Evolutionary conservation across 371 early-diverging fungal genomes (phyloP).

Genomic region (Zopfochytrium polystomum): DNA sequence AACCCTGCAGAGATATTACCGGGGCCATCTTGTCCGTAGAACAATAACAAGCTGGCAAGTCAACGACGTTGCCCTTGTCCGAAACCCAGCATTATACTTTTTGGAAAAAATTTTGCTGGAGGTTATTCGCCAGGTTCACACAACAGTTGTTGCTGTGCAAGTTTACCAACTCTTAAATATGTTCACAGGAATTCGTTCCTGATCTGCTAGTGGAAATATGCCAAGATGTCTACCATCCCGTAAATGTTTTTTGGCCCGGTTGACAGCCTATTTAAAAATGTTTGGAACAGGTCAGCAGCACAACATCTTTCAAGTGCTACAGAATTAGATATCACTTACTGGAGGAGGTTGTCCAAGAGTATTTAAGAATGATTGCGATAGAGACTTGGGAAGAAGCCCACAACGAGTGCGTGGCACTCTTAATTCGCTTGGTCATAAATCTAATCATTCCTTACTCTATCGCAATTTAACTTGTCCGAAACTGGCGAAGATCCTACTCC

Average conservation of each 20-base stretch:
- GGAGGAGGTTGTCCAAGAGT: neutral
- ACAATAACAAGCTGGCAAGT: neutral
- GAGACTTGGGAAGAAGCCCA: conserved; percentile 6
- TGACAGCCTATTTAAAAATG: neutral
- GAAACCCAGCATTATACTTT: conserved; percentile 7
- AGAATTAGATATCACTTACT: conserved; percentile 15
- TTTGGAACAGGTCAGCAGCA: neutral
- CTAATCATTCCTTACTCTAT: neutral
- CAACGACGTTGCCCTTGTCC: conserved; percentile 7
- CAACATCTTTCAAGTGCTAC: conserved; percentile 6
- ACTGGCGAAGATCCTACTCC: neutral
- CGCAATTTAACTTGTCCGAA: neutral
- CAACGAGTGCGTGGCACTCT: too few relatives aligned
- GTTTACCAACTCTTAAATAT: neutral
- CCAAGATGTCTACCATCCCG: conserved; percentile 12
- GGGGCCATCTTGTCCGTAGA: conserved; percentile 14
- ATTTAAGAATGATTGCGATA: neutral
- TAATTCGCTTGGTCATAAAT: neutral
- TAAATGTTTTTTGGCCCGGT: conserved; percentile 11
- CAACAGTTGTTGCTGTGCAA: neutral
- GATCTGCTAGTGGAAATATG: conserved; percentile 22
- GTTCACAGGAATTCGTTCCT: conserved; percentile 17
- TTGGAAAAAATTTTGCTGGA: conserved; percentile 17
- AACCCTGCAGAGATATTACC: conserved; percentile 6
- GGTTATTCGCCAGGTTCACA: conserved; percentile 9